phyloP scores from a whole-genome alignment of 805 yeast species.

The Wickerhamiella brachini region DNA sequence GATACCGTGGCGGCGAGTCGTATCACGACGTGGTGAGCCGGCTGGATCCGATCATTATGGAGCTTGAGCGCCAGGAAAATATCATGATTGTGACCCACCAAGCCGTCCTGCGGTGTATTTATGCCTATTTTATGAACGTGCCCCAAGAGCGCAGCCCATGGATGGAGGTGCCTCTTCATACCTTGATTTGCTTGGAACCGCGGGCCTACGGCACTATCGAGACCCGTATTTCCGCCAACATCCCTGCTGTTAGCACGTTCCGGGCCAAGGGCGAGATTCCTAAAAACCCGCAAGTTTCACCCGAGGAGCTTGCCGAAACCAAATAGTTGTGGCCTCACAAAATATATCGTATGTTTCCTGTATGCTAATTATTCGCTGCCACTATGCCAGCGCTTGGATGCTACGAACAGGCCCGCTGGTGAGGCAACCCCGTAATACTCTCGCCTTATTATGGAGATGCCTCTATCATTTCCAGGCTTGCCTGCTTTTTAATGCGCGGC shows the following conservation, averaged over 20 bases:
- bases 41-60: constrained; percentile 96
- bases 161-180: constrained; percentile 97
- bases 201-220: constrained; percentile 83
- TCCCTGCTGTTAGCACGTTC: constrained; percentile 95
- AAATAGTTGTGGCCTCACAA: background rate
- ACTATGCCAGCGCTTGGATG: too few relatives aligned
- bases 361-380: too few relatives aligned
- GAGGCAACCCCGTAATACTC: too few relatives aligned
- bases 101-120: constrained; percentile 89
- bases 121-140: constrained; percentile 96
- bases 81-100: constrained; percentile 94
- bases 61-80: constrained; percentile 91
- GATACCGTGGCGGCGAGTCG: constrained; percentile 95
- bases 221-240: constrained; percentile 82
- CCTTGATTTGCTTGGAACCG: constrained; percentile 88
- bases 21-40: constrained; percentile 91
- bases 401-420: too few relatives aligned
- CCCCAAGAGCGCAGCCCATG: constrained; percentile 97
- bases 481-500: too few relatives aligned
- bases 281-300: constrained; percentile 2
- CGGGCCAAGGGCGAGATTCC: constrained; percentile 75
- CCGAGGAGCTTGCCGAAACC: background rate
- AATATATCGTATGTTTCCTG: too few relatives aligned
- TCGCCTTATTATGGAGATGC: background rate
- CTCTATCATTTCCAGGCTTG: too few relatives aligned